A percentile compares a stretch with the other conserved stretches of the same genome.
Conservation (phyloP, 371 early-diverging fungal species). For the Mucor saturninus region DNA sequence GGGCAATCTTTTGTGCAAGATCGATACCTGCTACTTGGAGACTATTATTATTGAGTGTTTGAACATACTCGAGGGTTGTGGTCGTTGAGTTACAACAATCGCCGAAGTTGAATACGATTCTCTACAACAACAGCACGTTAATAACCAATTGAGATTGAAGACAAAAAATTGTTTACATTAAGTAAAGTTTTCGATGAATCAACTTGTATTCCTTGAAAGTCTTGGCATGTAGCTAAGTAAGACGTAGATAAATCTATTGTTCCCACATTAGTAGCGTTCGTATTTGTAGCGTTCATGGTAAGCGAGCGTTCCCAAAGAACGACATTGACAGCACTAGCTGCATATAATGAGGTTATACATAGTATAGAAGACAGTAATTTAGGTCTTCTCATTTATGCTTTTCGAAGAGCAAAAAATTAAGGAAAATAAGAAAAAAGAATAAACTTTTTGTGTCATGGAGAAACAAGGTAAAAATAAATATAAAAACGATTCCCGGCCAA, state of each 20-base stretch:
- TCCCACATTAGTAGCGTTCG: not conserved
- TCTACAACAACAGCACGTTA: slow-evolving; percentile 9
- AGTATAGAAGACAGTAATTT: not conserved
- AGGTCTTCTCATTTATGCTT: not conserved
- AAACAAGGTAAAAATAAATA: slow-evolving; percentile 1
- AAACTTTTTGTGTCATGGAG: not conserved
- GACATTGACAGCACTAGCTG: not conserved
- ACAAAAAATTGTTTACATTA: slow-evolving; percentile 11
- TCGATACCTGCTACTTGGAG: slow-evolving; percentile 8
- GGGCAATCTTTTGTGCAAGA: slow-evolving; percentile 25
- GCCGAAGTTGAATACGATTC: slow-evolving; percentile 34
- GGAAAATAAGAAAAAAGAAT: not conserved
- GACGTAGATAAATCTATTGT: slow-evolving; percentile 14
- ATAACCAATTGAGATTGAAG: not conserved
- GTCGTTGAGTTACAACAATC: slow-evolving; percentile 27
- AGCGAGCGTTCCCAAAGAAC: slow-evolving; percentile 20
- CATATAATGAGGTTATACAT: not conserved
- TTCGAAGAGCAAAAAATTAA: not conserved
- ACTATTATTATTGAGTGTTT: slow-evolving; percentile 16
- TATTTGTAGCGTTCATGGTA: slow-evolving; percentile 11
- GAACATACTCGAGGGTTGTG: slow-evolving; percentile 19
- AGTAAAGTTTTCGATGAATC: slow-evolving; percentile 8
- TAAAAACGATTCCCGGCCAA: not conserved
- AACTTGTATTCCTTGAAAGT: slow-evolving; percentile 27
- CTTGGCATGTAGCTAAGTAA: slow-evolving; percentile 21